Conservation (phyloP, 2,329 filamentous ascomycete species). For the Epichloe baconii region DNA sequence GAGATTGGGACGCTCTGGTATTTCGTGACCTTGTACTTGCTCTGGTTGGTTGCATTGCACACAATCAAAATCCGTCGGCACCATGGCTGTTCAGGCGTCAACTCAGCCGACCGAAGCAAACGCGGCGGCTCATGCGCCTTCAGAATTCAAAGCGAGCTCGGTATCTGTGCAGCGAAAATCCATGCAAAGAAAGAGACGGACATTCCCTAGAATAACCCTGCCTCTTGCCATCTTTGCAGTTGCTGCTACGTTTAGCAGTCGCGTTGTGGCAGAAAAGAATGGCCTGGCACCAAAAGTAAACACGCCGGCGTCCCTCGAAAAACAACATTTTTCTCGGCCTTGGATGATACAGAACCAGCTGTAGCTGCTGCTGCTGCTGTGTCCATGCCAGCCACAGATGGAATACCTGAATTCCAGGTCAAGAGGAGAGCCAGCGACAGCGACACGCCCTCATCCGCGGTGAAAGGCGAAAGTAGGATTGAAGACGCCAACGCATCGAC, state of each 20-base stretch:
- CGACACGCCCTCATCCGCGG: too few species aligned
- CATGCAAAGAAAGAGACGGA: neutral
- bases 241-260: neutral
- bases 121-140: neutral
- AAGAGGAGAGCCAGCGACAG: neutral
- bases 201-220: neutral
- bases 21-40: neutral
- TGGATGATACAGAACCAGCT: neutral
- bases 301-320: neutral
- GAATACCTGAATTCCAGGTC: neutral
- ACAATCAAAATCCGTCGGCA: neutral
- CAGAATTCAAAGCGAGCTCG: neutral
- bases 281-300: neutral
- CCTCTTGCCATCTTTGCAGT: slow-evolving; percentile 1
- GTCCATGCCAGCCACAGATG: neutral
- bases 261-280: neutral
- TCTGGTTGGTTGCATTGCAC: neutral
- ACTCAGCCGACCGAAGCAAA: neutral
- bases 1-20: neutral
- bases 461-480: neutral
- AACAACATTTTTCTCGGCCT: neutral
- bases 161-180: neutral
- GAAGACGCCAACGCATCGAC: neutral
- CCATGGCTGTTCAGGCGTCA: neutral
- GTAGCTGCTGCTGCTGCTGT: neutral